phyloP scores from a whole-genome alignment of 75 land plant species.

The Selaginella moellendorffii region DNA sequence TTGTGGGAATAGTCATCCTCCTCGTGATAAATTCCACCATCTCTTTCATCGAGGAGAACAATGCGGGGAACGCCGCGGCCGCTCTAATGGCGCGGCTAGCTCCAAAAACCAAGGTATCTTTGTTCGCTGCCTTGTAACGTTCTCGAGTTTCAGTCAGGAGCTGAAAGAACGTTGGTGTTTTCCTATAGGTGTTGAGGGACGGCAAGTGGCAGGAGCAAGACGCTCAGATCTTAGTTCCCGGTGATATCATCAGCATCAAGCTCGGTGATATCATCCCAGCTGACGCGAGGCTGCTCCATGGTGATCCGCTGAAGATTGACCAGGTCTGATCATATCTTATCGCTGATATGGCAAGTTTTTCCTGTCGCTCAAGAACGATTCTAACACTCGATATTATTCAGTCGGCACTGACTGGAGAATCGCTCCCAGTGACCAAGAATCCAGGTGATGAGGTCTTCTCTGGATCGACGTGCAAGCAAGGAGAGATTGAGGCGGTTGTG shows the following conservation, averaged over 20 bases:
- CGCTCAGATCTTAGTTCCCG: constrained; percentile 74
- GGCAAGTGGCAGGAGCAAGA: constrained; percentile 74
- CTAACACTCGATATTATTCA: constrained; percentile 4
- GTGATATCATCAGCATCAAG: constrained; percentile 84
- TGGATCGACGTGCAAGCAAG: constrained; percentile 19
- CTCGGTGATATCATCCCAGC: constrained; percentile 97
- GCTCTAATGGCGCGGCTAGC: constrained; percentile 93
- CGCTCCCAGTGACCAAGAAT: constrained; percentile 45
- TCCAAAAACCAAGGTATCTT: constrained; percentile 73
- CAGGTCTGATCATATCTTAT: constrained; percentile 33
- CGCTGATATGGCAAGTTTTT: background rate
- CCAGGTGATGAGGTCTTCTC: constrained; percentile 44
- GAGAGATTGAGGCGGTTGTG: constrained; percentile 42
- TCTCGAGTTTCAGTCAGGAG: background rate
- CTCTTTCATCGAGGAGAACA: constrained; percentile 96
- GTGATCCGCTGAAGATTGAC: constrained; percentile 89
- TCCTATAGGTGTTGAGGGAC: constrained; percentile 58
- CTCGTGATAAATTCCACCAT: constrained; percentile 86
- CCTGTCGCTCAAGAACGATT: background rate
- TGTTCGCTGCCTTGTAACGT: background rate
- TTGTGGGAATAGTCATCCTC: constrained; percentile 71
- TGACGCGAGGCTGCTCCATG: constrained; percentile 89
- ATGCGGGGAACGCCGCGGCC: constrained; percentile 98
- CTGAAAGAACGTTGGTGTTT: background rate
- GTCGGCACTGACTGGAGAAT: constrained; percentile 51